phyloP scores from a whole-genome alignment of 2,329 filamentous ascomycete species.

The Ophiosphaerella narmari region DNA sequence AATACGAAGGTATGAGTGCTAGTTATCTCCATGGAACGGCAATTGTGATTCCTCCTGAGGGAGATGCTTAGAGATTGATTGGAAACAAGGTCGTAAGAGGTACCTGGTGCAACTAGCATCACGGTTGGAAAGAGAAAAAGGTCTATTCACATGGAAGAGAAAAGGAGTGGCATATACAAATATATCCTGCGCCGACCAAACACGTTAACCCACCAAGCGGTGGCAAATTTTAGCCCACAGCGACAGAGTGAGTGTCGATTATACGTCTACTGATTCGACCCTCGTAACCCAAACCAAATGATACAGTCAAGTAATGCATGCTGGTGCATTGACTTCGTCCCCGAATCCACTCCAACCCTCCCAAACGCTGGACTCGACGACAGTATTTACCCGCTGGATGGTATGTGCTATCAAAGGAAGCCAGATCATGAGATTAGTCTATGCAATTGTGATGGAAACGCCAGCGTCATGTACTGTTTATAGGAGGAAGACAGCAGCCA shows the following conservation, averaged over 20 bases:
- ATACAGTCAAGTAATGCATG: slow-evolving; percentile 44
- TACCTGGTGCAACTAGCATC: not conserved
- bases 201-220: slow-evolving; percentile 22
- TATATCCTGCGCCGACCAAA: slow-evolving; percentile 25
- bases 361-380: slow-evolving; percentile 23
- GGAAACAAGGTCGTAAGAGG: too few species aligned
- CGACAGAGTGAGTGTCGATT: slow-evolving; percentile 35
- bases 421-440: slow-evolving; percentile 44
- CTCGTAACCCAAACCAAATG: slow-evolving; percentile 35
- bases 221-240: slow-evolving; percentile 15
- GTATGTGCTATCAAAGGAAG: slow-evolving; percentile 41
- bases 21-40: too few species aligned
- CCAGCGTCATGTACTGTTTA: slow-evolving; percentile 47
- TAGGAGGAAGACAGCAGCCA: slow-evolving; percentile 54
- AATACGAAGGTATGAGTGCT: too few species aligned
- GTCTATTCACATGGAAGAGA: slow-evolving; percentile 18
- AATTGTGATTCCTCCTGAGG: too few species aligned
- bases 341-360: slow-evolving; percentile 29
- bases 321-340: slow-evolving; percentile 31
- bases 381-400: slow-evolving; percentile 32
- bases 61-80: too few species aligned
- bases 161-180: slow-evolving; percentile 36
- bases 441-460: slow-evolving; percentile 46
- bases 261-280: slow-evolving; percentile 37
- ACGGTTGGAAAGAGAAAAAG: slow-evolving; percentile 21